Conservation (phyloP, 257 asterid genomes). For the Paraleonurus japonicus region DNA sequence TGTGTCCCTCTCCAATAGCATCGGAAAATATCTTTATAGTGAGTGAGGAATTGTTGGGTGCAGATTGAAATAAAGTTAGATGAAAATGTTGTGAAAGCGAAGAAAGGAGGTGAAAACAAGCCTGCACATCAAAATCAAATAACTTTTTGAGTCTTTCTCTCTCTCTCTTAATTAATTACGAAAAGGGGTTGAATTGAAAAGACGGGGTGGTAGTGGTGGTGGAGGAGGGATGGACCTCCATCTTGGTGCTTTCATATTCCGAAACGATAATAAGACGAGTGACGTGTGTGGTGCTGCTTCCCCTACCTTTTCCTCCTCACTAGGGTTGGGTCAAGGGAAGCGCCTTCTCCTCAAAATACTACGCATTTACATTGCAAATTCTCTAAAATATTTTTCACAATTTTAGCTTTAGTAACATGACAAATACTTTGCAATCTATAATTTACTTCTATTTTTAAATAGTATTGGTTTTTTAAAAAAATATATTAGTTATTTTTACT, state of each 20-base stretch:
- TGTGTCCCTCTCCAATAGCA: conserved; percentile 40
- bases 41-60: conserved; percentile 19
- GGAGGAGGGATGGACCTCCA: conserved; percentile 10
- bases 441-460: too few relatives aligned
- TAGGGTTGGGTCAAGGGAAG: too few relatives aligned
- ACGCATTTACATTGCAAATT: too few relatives aligned
- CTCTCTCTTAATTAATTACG: conserved; percentile 3
- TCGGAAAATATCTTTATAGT: conserved; percentile 37
- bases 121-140: conserved; percentile 55
- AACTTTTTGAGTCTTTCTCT: conserved; percentile 41
- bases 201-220: neutral
- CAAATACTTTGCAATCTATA: too few relatives aligned
- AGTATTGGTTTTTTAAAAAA: too few relatives aligned
- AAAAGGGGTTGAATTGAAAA: neutral
- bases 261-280: conserved; percentile 11
- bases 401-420: too few relatives aligned
- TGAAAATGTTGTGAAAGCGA: conserved; percentile 43
- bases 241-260: conserved; percentile 16
- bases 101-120: conserved; percentile 44
- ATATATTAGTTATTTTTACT: too few relatives aligned
- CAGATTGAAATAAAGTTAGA: conserved; percentile 27
- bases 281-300: conserved; percentile 31
- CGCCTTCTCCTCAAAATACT: too few relatives aligned
- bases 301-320: neutral
- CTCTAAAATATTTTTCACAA: too few relatives aligned